These are phyloP conservation scores for Podila clonocystis DNA, from an alignment of 192 early-diverging fungal species.

Conservation along the genomic window DNA sequence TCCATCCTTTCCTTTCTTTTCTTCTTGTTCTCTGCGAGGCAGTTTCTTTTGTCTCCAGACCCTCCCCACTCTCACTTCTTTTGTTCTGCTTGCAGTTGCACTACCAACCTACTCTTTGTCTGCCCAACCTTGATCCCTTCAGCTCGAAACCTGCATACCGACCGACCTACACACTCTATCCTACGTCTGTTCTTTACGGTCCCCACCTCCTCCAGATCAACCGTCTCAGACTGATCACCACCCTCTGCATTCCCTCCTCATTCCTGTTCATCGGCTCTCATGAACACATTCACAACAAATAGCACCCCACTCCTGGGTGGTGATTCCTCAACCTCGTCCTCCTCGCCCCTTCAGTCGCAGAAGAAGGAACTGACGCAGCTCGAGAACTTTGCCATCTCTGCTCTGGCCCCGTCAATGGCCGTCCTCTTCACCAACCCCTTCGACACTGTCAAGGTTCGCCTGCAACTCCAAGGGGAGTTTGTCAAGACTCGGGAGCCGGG, in stretches of 20 bases:
- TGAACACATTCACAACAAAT: conserved; percentile 53
- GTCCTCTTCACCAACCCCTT: conserved; percentile 83
- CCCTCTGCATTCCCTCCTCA: not conserved
- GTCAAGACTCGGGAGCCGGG: conserved; percentile 47
- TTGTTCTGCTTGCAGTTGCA: not conserved
- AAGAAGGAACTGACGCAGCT: conserved; percentile 47
- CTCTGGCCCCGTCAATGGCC: conserved; percentile 71
- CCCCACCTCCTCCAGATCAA: not conserved
- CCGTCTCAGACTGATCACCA: conserved; percentile 2
- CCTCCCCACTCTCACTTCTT: not conserved
- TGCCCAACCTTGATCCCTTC: not conserved
- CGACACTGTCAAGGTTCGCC: conserved; percentile 79
- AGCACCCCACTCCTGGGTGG: conserved; percentile 41
- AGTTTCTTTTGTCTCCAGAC: not conserved
- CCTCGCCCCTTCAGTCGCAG: conserved; percentile 6
- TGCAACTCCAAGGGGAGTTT: conserved; percentile 75
- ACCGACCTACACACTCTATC: not conserved
- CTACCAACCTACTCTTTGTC: conserved; percentile 3
- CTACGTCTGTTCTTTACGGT: not conserved
- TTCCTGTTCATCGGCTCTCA: not conserved
- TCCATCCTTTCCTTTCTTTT: not conserved
- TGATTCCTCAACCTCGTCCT: conserved; percentile 13
- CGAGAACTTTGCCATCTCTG: conserved; percentile 72
- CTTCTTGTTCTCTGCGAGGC: not conserved
- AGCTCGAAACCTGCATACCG: not conserved